These are phyloP conservation scores for Filobasidium floriforme DNA, from an alignment of 768 basidiomycete species.

Conservation along the genomic window DNA sequence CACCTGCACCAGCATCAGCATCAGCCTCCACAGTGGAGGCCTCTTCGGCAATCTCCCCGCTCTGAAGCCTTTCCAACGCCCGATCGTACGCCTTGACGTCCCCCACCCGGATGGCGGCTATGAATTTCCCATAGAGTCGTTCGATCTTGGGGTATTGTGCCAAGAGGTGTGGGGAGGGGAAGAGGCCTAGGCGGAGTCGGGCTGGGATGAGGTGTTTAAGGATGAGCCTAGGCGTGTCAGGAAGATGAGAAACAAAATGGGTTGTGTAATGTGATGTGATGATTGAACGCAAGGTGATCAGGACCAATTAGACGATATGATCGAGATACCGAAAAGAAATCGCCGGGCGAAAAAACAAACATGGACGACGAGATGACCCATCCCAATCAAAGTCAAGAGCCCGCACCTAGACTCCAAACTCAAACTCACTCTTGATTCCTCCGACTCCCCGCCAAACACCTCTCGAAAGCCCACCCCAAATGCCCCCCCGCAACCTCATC, in stretches of 20 bases:
- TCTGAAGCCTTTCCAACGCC: slow-evolving; percentile 50
- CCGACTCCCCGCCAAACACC: slow-evolving; percentile 63
- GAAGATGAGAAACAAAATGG: too few species aligned
- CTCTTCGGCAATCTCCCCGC: background rate
- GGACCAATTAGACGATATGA: too few species aligned
- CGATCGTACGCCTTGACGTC: slow-evolving; percentile 72
- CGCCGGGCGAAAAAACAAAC: too few species aligned
- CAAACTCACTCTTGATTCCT: slow-evolving; percentile 71
- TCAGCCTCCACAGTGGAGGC: background rate
- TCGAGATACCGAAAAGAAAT: too few species aligned
- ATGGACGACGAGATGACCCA: too few species aligned
- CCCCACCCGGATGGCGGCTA: slow-evolving; percentile 66
- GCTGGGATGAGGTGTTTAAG: slow-evolving; percentile 84
- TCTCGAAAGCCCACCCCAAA: slow-evolving; percentile 74
- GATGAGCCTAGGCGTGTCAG: slow-evolving; percentile 86
- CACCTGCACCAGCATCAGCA: background rate
- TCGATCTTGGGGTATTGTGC: slow-evolving; percentile 63
- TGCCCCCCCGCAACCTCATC: slow-evolving; percentile 78
- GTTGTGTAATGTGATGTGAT: too few species aligned
- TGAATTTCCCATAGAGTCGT: slow-evolving; percentile 71
- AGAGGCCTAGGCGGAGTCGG: slow-evolving; percentile 74
- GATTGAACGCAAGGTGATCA: slow-evolving; percentile 3
- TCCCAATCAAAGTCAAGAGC: too few species aligned
- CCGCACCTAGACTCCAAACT: background rate
- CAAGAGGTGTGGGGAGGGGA: slow-evolving; percentile 68